phyloP scores from a whole-genome alignment of 805 yeast genomes.

The Pichia sporocuriosa region DNA sequence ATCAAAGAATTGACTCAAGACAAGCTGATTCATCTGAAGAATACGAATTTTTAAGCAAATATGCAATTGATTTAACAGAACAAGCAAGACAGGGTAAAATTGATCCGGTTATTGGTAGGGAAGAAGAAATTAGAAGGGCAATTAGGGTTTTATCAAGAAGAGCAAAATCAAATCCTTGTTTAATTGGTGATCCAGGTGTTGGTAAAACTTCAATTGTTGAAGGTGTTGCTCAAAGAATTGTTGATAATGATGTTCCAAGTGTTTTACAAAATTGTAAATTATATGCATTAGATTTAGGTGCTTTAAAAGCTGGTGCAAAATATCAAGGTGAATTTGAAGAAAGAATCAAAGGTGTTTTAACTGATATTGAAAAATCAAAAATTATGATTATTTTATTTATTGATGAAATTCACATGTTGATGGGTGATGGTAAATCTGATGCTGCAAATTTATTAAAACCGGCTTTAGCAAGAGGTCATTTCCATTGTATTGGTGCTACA shows the following conservation, averaged over 20 bases:
- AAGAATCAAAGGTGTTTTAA: conserved; percentile 92
- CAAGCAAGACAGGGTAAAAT: conserved; percentile 89
- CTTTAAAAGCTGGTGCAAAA: conserved; percentile 97
- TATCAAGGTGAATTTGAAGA: conserved; percentile 99
- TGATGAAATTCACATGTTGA: conserved; percentile 97
- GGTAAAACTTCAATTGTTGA: conserved; percentile 98
- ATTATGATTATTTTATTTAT: conserved; percentile 84
- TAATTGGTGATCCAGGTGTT: conserved; percentile 99
- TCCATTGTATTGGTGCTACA: conserved; percentile 98
- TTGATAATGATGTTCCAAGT: conserved; percentile 91
- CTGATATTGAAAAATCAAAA: conserved; percentile 84
- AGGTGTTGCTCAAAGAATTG: conserved; percentile 96
- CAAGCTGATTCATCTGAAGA: conserved; percentile 86
- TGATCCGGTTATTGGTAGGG: conserved; percentile 98
- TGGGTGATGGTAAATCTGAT: conserved; percentile 98
- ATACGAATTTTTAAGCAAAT: conserved; percentile 78
- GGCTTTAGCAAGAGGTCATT: conserved; percentile 90
- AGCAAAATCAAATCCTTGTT: conserved; percentile 92
- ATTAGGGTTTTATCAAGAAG: conserved; percentile 95
- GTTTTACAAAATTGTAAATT: conserved; percentile 75
- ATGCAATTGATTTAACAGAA: conserved; percentile 91
- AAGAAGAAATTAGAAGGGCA: conserved; percentile 94
- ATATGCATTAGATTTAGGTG: conserved; percentile 89
- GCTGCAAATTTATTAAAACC: conserved; percentile 97
- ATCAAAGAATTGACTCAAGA: conserved; percentile 85